phyloP scores from a whole-genome alignment of 805 yeast species.

The Spathaspora boniae region DNA sequence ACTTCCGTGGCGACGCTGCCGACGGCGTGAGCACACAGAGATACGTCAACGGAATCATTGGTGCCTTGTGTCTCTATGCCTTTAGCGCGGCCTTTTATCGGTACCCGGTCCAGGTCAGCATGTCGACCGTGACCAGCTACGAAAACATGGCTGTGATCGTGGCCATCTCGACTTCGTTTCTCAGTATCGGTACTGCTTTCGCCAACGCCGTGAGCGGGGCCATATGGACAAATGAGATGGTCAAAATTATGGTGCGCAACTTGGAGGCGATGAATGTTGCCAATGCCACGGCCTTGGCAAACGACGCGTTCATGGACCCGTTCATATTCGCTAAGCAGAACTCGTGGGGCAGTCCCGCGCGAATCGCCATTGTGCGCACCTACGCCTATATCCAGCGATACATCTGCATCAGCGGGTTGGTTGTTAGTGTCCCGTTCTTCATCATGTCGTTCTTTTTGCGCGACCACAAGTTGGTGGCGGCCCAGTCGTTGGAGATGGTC shows the following conservation, averaged over 20 bases:
- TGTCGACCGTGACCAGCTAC: slow-evolving; percentile 57
- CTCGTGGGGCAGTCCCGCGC: slow-evolving; percentile 60
- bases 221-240: slow-evolving; percentile 64
- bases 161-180: slow-evolving; percentile 53
- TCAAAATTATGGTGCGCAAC: slow-evolving; percentile 35
- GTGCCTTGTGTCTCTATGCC: slow-evolving; percentile 60
- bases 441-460: slow-evolving; percentile 28
- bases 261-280: slow-evolving; percentile 12
- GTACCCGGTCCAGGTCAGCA: slow-evolving; percentile 58
- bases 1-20: slow-evolving; percentile 44
- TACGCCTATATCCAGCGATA: slow-evolving; percentile 57
- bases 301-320: slow-evolving; percentile 39
- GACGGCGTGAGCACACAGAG: slow-evolving; percentile 31
- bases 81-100: slow-evolving; percentile 74
- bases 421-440: slow-evolving; percentile 47
- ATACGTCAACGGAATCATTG: slow-evolving; percentile 39
- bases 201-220: slow-evolving; percentile 67
- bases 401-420: slow-evolving; percentile 51
- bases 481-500: slow-evolving; percentile 22
- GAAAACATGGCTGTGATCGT: slow-evolving; percentile 62
- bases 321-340: slow-evolving; percentile 42
- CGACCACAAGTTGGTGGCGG: slow-evolving; percentile 43
- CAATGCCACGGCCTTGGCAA: slow-evolving; percentile 18
- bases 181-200: slow-evolving; percentile 59
- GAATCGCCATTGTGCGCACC: slow-evolving; percentile 53